A percentile compares a stretch with the other conserved stretches of the same genome.
These are phyloP conservation scores for Boletus eberwhitei DNA, from an alignment of 768 basidiomycete genomes.

Conservation along the genomic window DNA sequence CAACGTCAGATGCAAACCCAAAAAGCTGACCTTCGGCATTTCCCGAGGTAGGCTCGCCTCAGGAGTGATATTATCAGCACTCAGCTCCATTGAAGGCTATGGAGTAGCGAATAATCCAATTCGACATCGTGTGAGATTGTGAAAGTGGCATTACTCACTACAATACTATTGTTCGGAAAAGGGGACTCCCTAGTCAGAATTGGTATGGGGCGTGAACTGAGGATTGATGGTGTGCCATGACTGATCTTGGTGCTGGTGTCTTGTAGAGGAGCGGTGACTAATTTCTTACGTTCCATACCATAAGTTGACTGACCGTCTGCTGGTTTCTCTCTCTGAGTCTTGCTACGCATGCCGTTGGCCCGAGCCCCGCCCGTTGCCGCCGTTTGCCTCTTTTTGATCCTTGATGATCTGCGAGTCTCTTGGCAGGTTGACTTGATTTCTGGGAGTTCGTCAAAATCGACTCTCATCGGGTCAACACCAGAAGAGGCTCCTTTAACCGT, in stretches of 20 bases:
- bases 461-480: neutral
- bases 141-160: constrained; percentile 8
- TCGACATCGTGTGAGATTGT: neutral
- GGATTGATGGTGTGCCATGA: neutral
- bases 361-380: constrained; percentile 1
- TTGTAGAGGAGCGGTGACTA: neutral
- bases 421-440: constrained; percentile 1
- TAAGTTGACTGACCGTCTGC: neutral
- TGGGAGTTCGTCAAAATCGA: constrained; percentile 36
- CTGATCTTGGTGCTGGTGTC: neutral
- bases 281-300: neutral
- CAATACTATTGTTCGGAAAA: neutral
- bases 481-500: constrained; percentile 35
- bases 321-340: constrained; percentile 6
- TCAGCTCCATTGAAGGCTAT: neutral
- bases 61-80: neutral
- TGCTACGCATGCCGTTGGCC: constrained; percentile 30
- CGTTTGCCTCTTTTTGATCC: constrained; percentile 14
- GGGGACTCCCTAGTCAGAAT: neutral
- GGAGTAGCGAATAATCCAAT: neutral
- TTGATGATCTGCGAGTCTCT: constrained; percentile 17
- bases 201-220: neutral
- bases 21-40: constrained; percentile 13
- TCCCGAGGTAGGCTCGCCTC: neutral
- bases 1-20: neutral